Evolutionary conservation across 345 rosid species (phyloP).

Genomic region (Conringia planisiliqua): DNA sequence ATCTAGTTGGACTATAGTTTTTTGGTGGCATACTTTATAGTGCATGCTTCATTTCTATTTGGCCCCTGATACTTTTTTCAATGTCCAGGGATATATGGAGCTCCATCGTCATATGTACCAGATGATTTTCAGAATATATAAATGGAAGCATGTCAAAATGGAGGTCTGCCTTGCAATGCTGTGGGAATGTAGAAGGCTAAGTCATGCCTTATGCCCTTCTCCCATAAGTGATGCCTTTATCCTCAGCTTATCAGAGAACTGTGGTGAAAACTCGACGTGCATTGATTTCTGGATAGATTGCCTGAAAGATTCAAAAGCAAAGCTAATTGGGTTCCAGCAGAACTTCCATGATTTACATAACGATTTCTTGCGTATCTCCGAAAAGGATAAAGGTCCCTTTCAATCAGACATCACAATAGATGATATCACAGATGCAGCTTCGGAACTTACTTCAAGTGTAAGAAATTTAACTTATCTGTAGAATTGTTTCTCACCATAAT

Average conservation of each 20-base stretch:
- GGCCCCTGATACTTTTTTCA: constrained; percentile 22
- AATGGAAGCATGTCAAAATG: constrained; percentile 46
- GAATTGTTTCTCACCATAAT: neutral
- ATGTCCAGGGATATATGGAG: constrained; percentile 57
- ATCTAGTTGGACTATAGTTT: constrained; percentile 15
- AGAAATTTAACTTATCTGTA: constrained; percentile 27
- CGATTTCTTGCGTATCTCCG: constrained; percentile 21
- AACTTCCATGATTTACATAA: constrained; percentile 43
- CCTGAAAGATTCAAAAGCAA: constrained; percentile 58
- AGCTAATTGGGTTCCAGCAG: constrained; percentile 60
- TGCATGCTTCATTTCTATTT: neutral
- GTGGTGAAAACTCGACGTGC: constrained; percentile 45
- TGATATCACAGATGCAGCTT: constrained; percentile 55
- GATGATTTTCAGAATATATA: constrained; percentile 52
- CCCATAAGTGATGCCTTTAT: constrained; percentile 63
- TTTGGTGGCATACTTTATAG: neutral
- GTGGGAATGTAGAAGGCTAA: constrained; percentile 83
- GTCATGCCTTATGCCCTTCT: constrained; percentile 79
- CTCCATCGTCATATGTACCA: constrained; percentile 46
- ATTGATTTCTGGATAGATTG: constrained; percentile 65
- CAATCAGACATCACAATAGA: constrained; percentile 39
- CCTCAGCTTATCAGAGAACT: constrained; percentile 41
- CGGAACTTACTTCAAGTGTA: constrained; percentile 65
- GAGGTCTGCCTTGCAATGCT: constrained; percentile 58
- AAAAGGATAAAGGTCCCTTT: constrained; percentile 28